phyloP scores from a whole-genome alignment of 2,329 filamentous ascomycete genomes.

The Pseudogymnoascus sp. region DNA sequence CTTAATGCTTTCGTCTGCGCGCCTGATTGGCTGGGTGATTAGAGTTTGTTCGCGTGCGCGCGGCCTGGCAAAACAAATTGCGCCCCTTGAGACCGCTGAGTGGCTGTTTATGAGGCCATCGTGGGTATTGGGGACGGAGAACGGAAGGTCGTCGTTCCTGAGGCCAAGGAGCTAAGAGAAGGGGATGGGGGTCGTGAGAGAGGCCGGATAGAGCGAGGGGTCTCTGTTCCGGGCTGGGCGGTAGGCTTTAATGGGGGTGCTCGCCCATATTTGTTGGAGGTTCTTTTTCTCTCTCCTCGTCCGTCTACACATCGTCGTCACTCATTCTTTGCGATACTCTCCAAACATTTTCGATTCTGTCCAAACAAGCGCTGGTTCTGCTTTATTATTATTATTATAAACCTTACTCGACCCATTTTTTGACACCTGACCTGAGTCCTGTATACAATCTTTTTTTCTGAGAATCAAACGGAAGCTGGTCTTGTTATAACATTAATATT shows the following conservation, averaged over 20 bases:
- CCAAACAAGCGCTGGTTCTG: constrained; percentile 10
- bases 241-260: not conserved
- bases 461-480: constrained; percentile 3
- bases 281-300: constrained; percentile 17
- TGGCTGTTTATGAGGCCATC: not conserved
- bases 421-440: constrained; percentile 1
- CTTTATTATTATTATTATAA: constrained; percentile 4
- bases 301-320: constrained; percentile 9
- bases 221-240: not conserved
- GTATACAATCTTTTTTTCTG: constrained; percentile 1
- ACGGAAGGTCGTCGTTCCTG: constrained; percentile 2
- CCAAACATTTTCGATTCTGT: constrained; percentile 10
- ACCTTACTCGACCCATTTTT: constrained; percentile 1
- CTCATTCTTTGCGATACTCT: constrained; percentile 13
- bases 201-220: not conserved
- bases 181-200: not conserved
- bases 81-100: not conserved
- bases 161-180: not conserved
- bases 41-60: not conserved
- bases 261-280: constrained; percentile 17
- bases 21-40: not conserved
- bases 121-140: not conserved
- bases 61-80: constrained; percentile 2
- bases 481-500: constrained; percentile 1
- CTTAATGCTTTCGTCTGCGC: not conserved